phyloP scores from a whole-genome alignment of 2,329 filamentous ascomycete species.

The Trichophyton benhamiae region DNA sequence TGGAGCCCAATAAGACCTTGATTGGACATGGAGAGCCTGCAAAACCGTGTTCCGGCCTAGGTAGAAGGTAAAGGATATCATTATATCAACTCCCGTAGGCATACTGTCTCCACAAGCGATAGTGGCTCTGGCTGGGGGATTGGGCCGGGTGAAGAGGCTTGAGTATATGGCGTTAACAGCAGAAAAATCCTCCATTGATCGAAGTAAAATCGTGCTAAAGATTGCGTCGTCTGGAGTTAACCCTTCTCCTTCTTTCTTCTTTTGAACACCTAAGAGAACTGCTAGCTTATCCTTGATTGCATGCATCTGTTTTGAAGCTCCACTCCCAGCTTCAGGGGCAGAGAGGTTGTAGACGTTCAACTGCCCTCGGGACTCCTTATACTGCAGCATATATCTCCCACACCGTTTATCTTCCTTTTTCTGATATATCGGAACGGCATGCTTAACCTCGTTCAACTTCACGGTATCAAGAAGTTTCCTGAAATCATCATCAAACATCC shows the following conservation, averaged over 20 bases:
- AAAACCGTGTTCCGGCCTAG: slow-evolving; percentile 22
- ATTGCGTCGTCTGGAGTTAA: slow-evolving; percentile 29
- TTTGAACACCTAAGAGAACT: slow-evolving; percentile 11
- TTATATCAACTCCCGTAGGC: slow-evolving; percentile 47
- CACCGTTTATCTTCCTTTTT: neutral
- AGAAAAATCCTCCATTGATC: slow-evolving; percentile 67
- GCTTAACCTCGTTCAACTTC: neutral
- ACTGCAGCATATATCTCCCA: neutral
- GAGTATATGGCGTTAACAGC: slow-evolving; percentile 64
- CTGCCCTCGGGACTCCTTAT: slow-evolving; percentile 12
- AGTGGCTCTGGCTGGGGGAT: slow-evolving; percentile 75
- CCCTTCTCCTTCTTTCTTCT: slow-evolving; percentile 8
- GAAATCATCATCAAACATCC: slow-evolving; percentile 55
- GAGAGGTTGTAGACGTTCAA: slow-evolving; percentile 30
- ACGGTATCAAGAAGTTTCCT: slow-evolving; percentile 24
- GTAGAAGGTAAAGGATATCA: slow-evolving; percentile 45
- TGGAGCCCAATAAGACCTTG: slow-evolving; percentile 89
- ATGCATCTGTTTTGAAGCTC: slow-evolving; percentile 31
- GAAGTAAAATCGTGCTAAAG: slow-evolving; percentile 54
- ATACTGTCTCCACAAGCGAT: slow-evolving; percentile 62
- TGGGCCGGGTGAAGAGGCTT: slow-evolving; percentile 59
- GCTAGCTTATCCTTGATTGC: slow-evolving; percentile 20
- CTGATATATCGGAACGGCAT: neutral
- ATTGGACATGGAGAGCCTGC: slow-evolving; percentile 72
- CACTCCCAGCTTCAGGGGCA: slow-evolving; percentile 28